Base-by-base conservation (phyloP, 2,329 filamentous ascomycete genomes). In the Fusarium sp. region DNA sequence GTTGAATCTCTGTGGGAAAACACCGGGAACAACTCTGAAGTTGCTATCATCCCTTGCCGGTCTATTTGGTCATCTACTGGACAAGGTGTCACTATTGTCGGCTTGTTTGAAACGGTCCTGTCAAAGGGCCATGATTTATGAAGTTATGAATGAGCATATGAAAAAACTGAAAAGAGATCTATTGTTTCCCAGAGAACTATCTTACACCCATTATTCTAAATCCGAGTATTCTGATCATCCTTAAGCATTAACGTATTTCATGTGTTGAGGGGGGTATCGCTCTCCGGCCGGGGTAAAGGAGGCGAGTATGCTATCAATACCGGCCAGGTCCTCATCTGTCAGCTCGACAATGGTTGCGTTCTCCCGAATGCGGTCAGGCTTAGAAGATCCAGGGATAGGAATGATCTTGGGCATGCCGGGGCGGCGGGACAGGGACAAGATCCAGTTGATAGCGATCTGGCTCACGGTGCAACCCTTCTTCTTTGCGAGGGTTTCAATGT, bases 391-490 rank as follows among this genome's bases (percentile, higher is more conserved):
- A 0, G 90, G 91, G 63, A 92, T 91, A 7, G 90, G 90, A 51
- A 92, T 86, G 64, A 92, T 86, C 17, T 73, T 77, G 22, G 86
- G 86, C 83, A 87, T 83, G 39, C 85, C 87, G 7, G 85, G 82
- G 36, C 80, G 81, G 52, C 78, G 80, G 42, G 82, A 85, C 40
- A 89, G 79, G 2, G 83, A 78, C 44, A 83, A 72, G 4, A 88
- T 78, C 90, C 91, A 94, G 51, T 84, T 85, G 55, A 94, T 81
- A 15, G 90, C 91, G 28, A 93, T 81, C 79, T 94, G 91, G 2
- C 85, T 84, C 6, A 87, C 75, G 1, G 88, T 91, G 74, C 84
- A 86, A 1, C 84, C 83, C 79, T 92, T 92, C 72, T 82, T 82
- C 67, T 79, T 75, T 1, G 91, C 90, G 49, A 93, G 73, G 36